Evolutionary conservation across 2,329 filamentous ascomycete species (phyloP), one percentile per base, ranked within the genome.

Genomic region (Ceratocystis diversiconidia): DNA sequence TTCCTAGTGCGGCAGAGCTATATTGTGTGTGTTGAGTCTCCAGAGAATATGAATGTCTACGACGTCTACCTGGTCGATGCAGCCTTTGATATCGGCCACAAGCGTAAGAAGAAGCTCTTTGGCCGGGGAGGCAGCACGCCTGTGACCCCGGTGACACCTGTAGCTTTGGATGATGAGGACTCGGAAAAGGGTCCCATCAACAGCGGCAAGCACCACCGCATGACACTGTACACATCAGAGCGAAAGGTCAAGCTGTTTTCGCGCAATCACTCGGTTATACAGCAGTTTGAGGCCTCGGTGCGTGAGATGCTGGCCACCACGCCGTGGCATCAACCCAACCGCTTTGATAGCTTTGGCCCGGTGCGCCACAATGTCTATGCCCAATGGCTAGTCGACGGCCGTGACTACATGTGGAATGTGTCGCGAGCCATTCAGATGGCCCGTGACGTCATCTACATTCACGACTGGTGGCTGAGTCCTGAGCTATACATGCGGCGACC

Each of bases 331-430:
- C 82, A 87, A 70, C 82, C 82, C 64, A 94, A 96, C 72, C 85
- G 94, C 19, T 97, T 96, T 73, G 87, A 88, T 71, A 96, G 92
- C 74, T 99, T 95, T 75, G 92, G 94, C 0, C 94, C 94, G 0
- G 88, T 97, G 1, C 84, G 94, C 67, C 85, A 84, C 60, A 87
- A 87, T 55, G 91, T 94, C 32, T 94, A 92, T 76, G 91, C 92
- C 1, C 91, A 96, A 72, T 97, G 92, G 92, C 82, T 99, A 7
- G 92, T 99, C 0, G 94, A 99, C 75, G 94, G 90, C 17, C 85
- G 94, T 70, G 94, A 99, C 74, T 95, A 97, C 78, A 97, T 97
- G 92, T 99, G 94, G 94, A 95, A 96, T 73, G 91, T 97, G 6
- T 97, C 92, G 10, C 85, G 92, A 69, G 94, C 94, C 12, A 95